Evolutionary conservation across 179 eudicot species (phyloP), one percentile per base, ranked within the genome.

Genomic region (Patellifolia procumbens): DNA sequence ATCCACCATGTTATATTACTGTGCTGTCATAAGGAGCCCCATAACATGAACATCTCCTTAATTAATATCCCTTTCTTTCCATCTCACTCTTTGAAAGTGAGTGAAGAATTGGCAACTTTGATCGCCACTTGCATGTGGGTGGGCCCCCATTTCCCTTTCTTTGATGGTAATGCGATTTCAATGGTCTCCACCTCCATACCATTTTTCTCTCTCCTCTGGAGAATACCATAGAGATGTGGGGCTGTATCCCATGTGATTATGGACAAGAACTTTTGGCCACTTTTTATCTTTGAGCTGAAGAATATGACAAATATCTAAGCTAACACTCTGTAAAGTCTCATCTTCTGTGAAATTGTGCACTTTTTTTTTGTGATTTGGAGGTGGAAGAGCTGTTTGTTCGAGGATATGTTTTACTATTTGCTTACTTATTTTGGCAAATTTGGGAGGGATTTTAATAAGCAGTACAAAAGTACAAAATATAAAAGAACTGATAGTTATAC

Each of bases 161-260:
- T 48, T 66, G 56, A 53, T 66, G 67, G 42, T 62, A 74, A 15
- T 74, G 35, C 42, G 65, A 55, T 74, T 62, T 67, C 34, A 76
- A n/a, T 53, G 73, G 72, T 55, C 31, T 67, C 29, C 73, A 26
- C n/a, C n/a, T n/a, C n/a, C n/a, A n/a, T n/a, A n/a, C n/a, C n/a
- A n/a, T n/a, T 55, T 67, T 65, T 51, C 79, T 55, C 39, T 68
- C 68, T 28, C 20, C 13, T 6, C 8, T 22, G n/a, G n/a, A n/a
- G n/a, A n/a, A n/a, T n/a, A n/a, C n/a, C n/a, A n/a, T n/a, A 16
- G 28, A 9, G 39, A 1, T 73, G 79, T 76, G 55, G 73, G 79
- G 79, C 56, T 42, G 79, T 55, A n/a, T 43, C 74, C 79, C 79
- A 76, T 76, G 79, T 76, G 79, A 67, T 43, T 28, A 28, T 37